Conservation (phyloP, 768 basidiomycete genomes). For the Suillus brevipes region DNA sequence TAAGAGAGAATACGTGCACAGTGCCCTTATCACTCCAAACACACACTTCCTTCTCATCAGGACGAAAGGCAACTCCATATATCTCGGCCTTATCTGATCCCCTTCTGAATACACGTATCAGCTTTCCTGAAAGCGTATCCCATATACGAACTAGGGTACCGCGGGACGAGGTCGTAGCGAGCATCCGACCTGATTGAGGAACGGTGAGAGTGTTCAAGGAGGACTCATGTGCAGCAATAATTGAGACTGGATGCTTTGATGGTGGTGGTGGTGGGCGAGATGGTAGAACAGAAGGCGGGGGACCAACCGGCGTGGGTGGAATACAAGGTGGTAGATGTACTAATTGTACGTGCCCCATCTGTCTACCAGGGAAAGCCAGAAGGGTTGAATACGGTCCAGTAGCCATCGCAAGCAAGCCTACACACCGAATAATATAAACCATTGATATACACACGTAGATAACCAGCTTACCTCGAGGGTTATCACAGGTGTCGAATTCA, state of each 20-base stretch:
- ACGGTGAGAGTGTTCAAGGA: slow-evolving; percentile 77
- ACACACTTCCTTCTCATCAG: slow-evolving; percentile 82
- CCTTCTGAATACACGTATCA: slow-evolving; percentile 77
- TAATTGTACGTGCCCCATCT: slow-evolving; percentile 86
- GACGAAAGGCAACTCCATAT: slow-evolving; percentile 85
- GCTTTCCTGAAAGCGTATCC: slow-evolving; percentile 73
- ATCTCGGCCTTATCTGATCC: slow-evolving; percentile 91
- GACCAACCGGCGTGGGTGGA: slow-evolving; percentile 55
- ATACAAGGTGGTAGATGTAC: slow-evolving; percentile 82
- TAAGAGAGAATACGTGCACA: slow-evolving; percentile 83
- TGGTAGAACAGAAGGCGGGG: slow-evolving; percentile 52
- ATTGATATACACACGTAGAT: slow-evolving; percentile 8
- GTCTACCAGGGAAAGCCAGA: slow-evolving; percentile 82
- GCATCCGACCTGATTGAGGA: slow-evolving; percentile 72
- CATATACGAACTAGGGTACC: slow-evolving; percentile 89
- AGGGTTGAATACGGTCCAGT: slow-evolving; percentile 76
- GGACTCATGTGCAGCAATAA: slow-evolving; percentile 82
- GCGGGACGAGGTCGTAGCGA: slow-evolving; percentile 81
- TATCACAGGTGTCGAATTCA: slow-evolving; percentile 89
- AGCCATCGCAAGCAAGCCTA: slow-evolving; percentile 81
- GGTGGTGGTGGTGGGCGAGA: slow-evolving; percentile 57
- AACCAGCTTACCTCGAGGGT: slow-evolving; percentile 63
- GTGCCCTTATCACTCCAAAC: slow-evolving; percentile 97
- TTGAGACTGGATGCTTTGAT: slow-evolving; percentile 68
- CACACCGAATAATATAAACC: slow-evolving; percentile 5